phyloP scores from a whole-genome alignment of 345 rosid genomes.

The Rhizophora apiculata region DNA sequence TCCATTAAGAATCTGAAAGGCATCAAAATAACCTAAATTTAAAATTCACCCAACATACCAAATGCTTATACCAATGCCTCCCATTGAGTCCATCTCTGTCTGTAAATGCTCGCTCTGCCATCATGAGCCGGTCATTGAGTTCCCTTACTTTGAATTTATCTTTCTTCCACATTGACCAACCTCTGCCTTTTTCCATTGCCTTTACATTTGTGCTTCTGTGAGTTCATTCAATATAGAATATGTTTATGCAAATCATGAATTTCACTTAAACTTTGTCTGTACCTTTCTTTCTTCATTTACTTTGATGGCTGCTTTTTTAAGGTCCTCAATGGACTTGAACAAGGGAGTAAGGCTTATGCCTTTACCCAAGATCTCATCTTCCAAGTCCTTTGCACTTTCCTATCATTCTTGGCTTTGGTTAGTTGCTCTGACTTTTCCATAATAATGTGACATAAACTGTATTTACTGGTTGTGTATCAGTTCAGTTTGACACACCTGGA shows the following conservation, averaged over 20 bases:
- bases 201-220: conserved; percentile 19
- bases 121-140: conserved; percentile 75
- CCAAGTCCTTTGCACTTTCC: conserved; percentile 52
- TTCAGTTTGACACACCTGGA: conserved; percentile 42
- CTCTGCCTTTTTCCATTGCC: conserved; percentile 39
- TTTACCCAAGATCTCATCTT: conserved; percentile 38
- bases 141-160: conserved; percentile 48
- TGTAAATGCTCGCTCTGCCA: conserved; percentile 78
- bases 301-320: conserved; percentile 48
- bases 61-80: conserved; percentile 73
- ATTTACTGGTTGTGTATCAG: conserved; percentile 1
- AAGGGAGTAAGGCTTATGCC: conserved; percentile 44
- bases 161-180: conserved; percentile 33
- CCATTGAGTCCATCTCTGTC: conserved; percentile 65
- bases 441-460: not conserved
- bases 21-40: not conserved
- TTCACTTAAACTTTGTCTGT: conserved; percentile 4
- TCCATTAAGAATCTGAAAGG: not conserved
- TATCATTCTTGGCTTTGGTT: conserved; percentile 24
- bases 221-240: not conserved
- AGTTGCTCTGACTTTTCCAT: conserved; percentile 5
- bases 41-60: conserved; percentile 37
- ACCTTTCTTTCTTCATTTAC: conserved; percentile 55
- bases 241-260: conserved; percentile 11
- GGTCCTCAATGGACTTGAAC: conserved; percentile 53